Evolutionary conservation across 2,329 filamentous ascomycete species (phyloP).

Genomic region (Colletotrichum musae): DNA sequence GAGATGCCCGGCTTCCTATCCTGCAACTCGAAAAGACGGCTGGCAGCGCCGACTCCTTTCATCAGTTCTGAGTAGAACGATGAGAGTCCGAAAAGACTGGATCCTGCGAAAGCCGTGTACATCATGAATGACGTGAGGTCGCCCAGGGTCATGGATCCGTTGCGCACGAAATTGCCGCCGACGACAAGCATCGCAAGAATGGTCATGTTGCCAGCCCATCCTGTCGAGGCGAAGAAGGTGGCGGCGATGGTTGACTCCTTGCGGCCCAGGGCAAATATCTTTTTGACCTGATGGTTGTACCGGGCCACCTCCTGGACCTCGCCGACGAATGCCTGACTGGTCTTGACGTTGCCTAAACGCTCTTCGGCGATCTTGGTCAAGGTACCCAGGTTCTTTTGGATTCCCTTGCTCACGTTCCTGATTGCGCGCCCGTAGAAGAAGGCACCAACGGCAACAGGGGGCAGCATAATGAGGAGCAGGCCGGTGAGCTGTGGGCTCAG

Average conservation of each 20-base stretch:
- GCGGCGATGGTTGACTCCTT: constrained; percentile 90
- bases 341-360: constrained; percentile 95
- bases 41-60: constrained; percentile 99
- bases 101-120: constrained; percentile 91
- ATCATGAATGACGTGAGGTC: constrained; percentile 97
- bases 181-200: constrained; percentile 92
- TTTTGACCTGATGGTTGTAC: constrained; percentile 93
- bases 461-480: constrained; percentile 88
- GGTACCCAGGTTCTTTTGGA: constrained; percentile 93
- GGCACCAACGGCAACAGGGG: constrained; percentile 89
- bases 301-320: constrained; percentile 91
- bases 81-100: constrained; percentile 92
- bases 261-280: constrained; percentile 91
- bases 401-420: constrained; percentile 89
- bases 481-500: constrained; percentile 92
- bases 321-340: constrained; percentile 94
- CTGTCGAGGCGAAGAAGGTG: constrained; percentile 89
- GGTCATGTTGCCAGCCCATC: constrained; percentile 96
- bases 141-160: constrained; percentile 88
- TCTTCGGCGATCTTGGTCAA: constrained; percentile 98
- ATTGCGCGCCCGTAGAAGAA: constrained; percentile 94
- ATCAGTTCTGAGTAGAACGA: constrained; percentile 98
- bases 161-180: constrained; percentile 90
- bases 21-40: constrained; percentile 93
- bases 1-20: constrained; percentile 89